A percentile compares a stretch with the other conserved stretches of the same genome.
Evolutionary conservation across 2,329 filamentous ascomycete genomes (phyloP).

Genomic region (Phialophora expanda): DNA sequence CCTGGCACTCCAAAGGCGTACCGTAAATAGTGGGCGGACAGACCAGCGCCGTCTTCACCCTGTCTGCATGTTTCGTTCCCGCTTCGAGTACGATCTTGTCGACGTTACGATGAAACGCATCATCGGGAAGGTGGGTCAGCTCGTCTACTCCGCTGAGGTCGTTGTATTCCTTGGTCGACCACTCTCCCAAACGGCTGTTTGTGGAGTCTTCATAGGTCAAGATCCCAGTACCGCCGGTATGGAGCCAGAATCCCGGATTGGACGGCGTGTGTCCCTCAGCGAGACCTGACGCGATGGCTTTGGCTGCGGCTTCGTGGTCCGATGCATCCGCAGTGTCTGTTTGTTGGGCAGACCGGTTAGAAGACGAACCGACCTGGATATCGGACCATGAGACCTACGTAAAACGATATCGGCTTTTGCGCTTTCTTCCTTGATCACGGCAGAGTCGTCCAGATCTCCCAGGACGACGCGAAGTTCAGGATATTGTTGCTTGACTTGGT

Average conservation of each 20-base stretch:
- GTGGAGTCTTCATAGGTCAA: conserved; percentile 48
- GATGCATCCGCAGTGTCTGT: conserved; percentile 44
- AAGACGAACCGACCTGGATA: no score
- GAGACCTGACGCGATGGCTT: conserved; percentile 48
- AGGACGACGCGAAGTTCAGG: no score
- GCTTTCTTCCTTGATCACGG: no score
- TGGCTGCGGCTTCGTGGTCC: conserved; percentile 50
- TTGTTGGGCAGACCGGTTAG: no score
- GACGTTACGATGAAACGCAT: conserved; percentile 66
- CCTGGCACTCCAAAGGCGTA: no score
- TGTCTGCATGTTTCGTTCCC: conserved; percentile 49
- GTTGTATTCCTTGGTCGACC: conserved; percentile 52
- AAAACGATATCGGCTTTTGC: no score
- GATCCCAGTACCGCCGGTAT: conserved; percentile 53
- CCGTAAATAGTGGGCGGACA: conserved; percentile 71
- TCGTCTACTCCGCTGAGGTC: conserved; percentile 52
- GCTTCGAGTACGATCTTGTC: conserved; percentile 69
- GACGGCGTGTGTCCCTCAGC: conserved; percentile 39
- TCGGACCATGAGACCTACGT: no score
- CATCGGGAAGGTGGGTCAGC: conserved; percentile 48
- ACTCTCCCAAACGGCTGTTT: conserved; percentile 48
- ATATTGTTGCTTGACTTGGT: no score
- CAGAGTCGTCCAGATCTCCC: no score
- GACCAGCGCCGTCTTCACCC: conserved; percentile 64
- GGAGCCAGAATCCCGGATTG: conserved; percentile 49